phyloP scores from a whole-genome alignment of 2,329 filamentous ascomycete genomes.

The Mariannaea sp. region DNA sequence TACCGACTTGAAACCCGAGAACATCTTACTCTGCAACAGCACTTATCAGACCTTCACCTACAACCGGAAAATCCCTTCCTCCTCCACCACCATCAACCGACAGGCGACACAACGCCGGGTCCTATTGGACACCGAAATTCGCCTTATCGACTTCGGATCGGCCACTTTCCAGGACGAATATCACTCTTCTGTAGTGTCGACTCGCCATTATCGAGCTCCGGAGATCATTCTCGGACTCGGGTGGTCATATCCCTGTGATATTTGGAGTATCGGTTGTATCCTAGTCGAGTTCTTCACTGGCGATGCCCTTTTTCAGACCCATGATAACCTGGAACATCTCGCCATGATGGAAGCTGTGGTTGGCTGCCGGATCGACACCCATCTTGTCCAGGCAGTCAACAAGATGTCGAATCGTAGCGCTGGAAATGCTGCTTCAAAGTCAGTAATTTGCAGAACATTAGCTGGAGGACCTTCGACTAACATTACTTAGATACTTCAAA shows the following conservation, averaged over 20 bases:
- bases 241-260: conserved; percentile 74
- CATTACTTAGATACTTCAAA: conserved; percentile 64
- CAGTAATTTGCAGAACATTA: conserved; percentile 34
- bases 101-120: conserved; percentile 68
- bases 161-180: conserved; percentile 76
- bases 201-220: conserved; percentile 70
- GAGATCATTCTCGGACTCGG: conserved; percentile 73
- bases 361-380: conserved; percentile 60
- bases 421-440: conserved; percentile 69
- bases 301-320: conserved; percentile 73
- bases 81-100: conserved; percentile 62
- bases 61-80: conserved; percentile 71
- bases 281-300: conserved; percentile 74
- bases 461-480: conserved; percentile 33
- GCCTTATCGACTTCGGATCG: conserved; percentile 73
- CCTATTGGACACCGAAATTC: conserved; percentile 70
- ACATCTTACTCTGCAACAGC: conserved; percentile 69
- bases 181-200: conserved; percentile 73
- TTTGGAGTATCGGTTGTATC: conserved; percentile 76
- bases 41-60: conserved; percentile 73
- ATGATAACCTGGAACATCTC: conserved; percentile 73
- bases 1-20: conserved; percentile 76
- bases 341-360: conserved; percentile 78
- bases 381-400: conserved; percentile 56
- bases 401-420: conserved; percentile 61